These are phyloP conservation scores for Blumeria hordei DNA, from an alignment of 2,329 filamentous ascomycete genomes.

Conservation along the genomic window DNA sequence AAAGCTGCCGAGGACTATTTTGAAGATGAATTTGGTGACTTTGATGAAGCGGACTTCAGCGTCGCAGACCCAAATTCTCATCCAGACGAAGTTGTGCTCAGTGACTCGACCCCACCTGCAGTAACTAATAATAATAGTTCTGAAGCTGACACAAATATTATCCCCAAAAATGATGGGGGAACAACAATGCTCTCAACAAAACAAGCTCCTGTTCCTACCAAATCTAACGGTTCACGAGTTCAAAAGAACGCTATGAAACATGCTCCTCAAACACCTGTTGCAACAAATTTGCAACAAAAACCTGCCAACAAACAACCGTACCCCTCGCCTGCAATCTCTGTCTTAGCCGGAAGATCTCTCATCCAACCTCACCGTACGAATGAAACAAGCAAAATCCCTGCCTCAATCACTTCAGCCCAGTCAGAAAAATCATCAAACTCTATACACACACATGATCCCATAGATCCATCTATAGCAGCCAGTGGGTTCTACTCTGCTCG, in stretches of 20 bases:
- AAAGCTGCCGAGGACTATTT: slow-evolving; percentile 1
- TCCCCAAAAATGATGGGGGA: neutral
- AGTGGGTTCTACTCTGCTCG: slow-evolving; percentile 46
- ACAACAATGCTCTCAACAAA: neutral
- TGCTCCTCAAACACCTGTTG: slow-evolving; percentile 13
- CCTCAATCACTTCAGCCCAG: slow-evolving; percentile 9
- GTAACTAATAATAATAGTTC: neutral
- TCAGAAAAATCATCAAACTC: slow-evolving; percentile 3
- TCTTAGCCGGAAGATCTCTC: slow-evolving; percentile 9
- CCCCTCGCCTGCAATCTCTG: slow-evolving; percentile 3
- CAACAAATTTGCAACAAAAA: neutral
- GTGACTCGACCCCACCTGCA: slow-evolving; percentile 10
- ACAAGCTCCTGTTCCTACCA: slow-evolving; percentile 9
- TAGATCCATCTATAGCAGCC: slow-evolving; percentile 8
- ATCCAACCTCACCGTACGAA: slow-evolving; percentile 14
- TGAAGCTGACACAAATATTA: neutral
- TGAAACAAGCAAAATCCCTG: slow-evolving; percentile 7
- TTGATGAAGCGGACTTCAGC: slow-evolving; percentile 56
- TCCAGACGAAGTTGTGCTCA: slow-evolving; percentile 50
- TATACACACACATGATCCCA: slow-evolving; percentile 3
- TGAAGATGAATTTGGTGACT: slow-evolving; percentile 22
- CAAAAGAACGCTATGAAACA: slow-evolving; percentile 4
- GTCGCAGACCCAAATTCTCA: slow-evolving; percentile 38
- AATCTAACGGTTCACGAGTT: slow-evolving; percentile 6
- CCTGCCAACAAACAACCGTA: slow-evolving; percentile 5